Conservation (phyloP, 352 stramenopile genomes). For the Phytopythium helicoides region DNA sequence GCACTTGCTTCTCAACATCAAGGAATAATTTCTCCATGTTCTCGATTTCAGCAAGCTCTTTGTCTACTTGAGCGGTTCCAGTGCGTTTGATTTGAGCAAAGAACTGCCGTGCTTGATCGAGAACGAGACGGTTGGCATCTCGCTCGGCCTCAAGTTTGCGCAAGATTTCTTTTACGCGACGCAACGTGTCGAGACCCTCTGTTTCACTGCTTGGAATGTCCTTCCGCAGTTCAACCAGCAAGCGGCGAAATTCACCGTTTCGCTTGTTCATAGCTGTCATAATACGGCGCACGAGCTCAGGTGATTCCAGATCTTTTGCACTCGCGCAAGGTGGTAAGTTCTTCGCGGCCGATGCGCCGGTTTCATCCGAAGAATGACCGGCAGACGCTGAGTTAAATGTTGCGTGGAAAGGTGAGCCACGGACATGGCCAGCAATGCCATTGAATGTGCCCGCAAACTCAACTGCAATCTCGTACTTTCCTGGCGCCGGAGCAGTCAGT, state of each 20-base stretch:
- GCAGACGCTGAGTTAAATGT: slow-evolving; percentile 18
- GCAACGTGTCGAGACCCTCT: slow-evolving; percentile 74
- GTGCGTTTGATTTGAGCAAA: slow-evolving; percentile 82
- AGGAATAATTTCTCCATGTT: slow-evolving; percentile 82
- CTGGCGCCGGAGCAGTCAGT: slow-evolving; percentile 77
- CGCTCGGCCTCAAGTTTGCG: slow-evolving; percentile 74
- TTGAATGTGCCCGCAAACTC: slow-evolving; percentile 93
- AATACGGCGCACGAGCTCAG: slow-evolving; percentile 62
- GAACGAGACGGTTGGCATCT: slow-evolving; percentile 58
- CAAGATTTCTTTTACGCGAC: slow-evolving; percentile 85
- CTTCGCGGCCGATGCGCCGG: slow-evolving; percentile 74
- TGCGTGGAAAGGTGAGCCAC: slow-evolving; percentile 90
- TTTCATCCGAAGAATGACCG: slow-evolving; percentile 30
- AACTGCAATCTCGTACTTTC: slow-evolving; percentile 87
- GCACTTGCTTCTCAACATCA: slow-evolving; percentile 80
- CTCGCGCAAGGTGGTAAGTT: slow-evolving; percentile 62
- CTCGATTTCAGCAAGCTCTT: slow-evolving; percentile 79
- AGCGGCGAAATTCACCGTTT: slow-evolving; percentile 76
- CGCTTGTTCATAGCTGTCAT: slow-evolving; percentile 86
- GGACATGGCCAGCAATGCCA: slow-evolving; percentile 91
- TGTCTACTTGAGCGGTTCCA: slow-evolving; percentile 71
- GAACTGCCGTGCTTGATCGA: slow-evolving; percentile 77
- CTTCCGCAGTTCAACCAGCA: slow-evolving; percentile 78
- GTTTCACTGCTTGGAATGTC: slow-evolving; percentile 80
- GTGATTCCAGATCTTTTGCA: slow-evolving; percentile 76